Conservation (phyloP, 2,329 filamentous ascomycete genomes). For the Fusarium sp. region DNA sequence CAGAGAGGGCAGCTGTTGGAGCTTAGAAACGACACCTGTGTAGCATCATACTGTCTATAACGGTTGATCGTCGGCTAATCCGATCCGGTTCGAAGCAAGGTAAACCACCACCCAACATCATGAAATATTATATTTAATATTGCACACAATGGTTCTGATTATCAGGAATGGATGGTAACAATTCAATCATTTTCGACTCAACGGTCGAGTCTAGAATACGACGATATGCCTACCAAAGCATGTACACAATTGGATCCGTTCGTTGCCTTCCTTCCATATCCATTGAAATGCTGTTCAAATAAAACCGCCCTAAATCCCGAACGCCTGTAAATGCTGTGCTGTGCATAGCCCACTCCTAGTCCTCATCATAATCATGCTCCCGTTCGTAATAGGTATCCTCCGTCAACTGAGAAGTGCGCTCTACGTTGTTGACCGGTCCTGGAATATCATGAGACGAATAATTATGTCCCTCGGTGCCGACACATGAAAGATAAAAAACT, state of each 20-base stretch:
- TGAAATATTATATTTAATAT: background rate
- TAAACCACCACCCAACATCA: background rate
- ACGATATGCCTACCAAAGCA: slow-evolving; percentile 25
- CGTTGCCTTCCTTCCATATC: slow-evolving; percentile 30
- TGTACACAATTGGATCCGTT: slow-evolving; percentile 40
- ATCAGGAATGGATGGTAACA: background rate
- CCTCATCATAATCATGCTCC: slow-evolving; percentile 22
- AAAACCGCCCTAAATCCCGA: slow-evolving; percentile 33
- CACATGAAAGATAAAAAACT: slow-evolving; percentile 7
- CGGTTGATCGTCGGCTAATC: slow-evolving; percentile 46
- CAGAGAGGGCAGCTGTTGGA: slow-evolving; percentile 18
- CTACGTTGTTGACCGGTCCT: slow-evolving; percentile 1
- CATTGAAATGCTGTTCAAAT: slow-evolving; percentile 37
- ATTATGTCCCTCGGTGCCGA: slow-evolving; percentile 8
- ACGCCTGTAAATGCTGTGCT: slow-evolving; percentile 47
- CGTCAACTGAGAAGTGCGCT: background rate
- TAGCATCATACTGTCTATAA: slow-evolving; percentile 9
- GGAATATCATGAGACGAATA: slow-evolving; percentile 5
- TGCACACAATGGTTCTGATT: background rate
- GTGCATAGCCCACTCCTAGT: slow-evolving; percentile 36
- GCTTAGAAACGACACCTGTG: slow-evolving; percentile 42
- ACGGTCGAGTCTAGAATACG: slow-evolving; percentile 21
- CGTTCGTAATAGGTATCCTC: slow-evolving; percentile 19
- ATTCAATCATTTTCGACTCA: slow-evolving; percentile 6
- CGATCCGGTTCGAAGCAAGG: background rate